Evolutionary conservation across 148 eudicot species (phyloP).

Genomic region (Linanthus parryae): DNA sequence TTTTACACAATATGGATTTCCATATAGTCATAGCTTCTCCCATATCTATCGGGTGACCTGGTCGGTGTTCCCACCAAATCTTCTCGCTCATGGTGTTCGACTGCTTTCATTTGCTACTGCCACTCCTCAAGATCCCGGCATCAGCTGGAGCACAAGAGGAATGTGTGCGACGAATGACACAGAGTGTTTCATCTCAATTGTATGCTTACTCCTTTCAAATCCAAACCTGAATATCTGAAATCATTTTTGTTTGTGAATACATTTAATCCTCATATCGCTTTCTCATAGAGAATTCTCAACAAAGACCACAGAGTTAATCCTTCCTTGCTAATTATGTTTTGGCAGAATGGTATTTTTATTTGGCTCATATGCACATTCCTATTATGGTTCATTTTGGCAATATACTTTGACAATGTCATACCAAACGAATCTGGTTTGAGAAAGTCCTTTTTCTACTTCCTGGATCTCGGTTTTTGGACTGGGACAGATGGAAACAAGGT

Average conservation of each 20-base stretch:
- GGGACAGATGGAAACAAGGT: slow-evolving; percentile 70
- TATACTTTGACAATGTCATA: slow-evolving; percentile 83
- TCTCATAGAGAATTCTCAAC: too few species aligned
- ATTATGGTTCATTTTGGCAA: slow-evolving; percentile 67
- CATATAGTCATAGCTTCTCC: slow-evolving; percentile 31
- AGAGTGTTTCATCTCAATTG: slow-evolving; percentile 50
- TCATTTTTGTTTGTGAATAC: too few species aligned
- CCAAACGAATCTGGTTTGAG: slow-evolving; percentile 82
- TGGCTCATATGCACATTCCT: slow-evolving; percentile 48
- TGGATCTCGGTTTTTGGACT: slow-evolving; percentile 78
- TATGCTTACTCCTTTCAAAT: too few species aligned
- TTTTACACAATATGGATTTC: slow-evolving; percentile 76
- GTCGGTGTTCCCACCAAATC: slow-evolving; percentile 66
- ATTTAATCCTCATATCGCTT: background rate
- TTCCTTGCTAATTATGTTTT: too few species aligned
- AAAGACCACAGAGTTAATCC: too few species aligned
- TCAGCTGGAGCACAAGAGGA: slow-evolving; percentile 53
- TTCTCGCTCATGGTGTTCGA: slow-evolving; percentile 47
- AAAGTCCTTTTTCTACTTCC: slow-evolving; percentile 61
- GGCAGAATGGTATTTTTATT: slow-evolving; percentile 58
- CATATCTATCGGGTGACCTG: slow-evolving; percentile 23
- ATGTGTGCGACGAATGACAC: slow-evolving; percentile 54
- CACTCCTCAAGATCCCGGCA: slow-evolving; percentile 51
- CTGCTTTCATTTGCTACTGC: slow-evolving; percentile 48
- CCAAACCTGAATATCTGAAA: too few species aligned